A percentile compares a stretch with the other conserved stretches of the same genome.
Evolutionary conservation across 2,329 filamentous ascomycete genomes (phyloP).

Genomic region (Aspergillus phoenicis): DNA sequence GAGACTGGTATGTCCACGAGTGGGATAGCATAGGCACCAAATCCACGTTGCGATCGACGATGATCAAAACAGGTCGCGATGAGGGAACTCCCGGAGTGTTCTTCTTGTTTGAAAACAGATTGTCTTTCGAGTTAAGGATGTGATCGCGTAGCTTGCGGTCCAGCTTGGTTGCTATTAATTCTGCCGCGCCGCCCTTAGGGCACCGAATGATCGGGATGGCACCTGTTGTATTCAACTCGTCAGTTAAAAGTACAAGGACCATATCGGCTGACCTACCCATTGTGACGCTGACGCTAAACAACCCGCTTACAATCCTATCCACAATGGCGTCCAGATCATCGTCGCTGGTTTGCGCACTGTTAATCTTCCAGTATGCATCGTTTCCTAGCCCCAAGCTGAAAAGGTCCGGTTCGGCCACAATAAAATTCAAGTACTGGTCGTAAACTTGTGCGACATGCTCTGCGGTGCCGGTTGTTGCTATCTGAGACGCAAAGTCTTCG

Average conservation of each 20-base stretch:
- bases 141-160: slow-evolving; percentile 96
- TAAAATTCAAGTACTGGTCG: slow-evolving; percentile 97
- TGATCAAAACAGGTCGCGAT: slow-evolving; percentile 83
- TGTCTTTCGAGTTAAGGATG: slow-evolving; percentile 96
- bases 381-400: slow-evolving; percentile 94
- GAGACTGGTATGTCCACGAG: slow-evolving; percentile 86
- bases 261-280: slow-evolving; percentile 67
- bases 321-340: slow-evolving; percentile 84
- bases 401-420: slow-evolving; percentile 91
- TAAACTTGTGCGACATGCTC: slow-evolving; percentile 91
- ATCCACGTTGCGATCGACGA: slow-evolving; percentile 94
- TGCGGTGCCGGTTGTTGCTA: slow-evolving; percentile 78
- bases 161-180: slow-evolving; percentile 90
- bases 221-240: slow-evolving; percentile 52
- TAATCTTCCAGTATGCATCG: slow-evolving; percentile 93
- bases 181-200: slow-evolving; percentile 87
- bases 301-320: slow-evolving; percentile 87
- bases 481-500: slow-evolving; percentile 91
- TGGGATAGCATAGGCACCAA: slow-evolving; percentile 98
- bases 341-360: slow-evolving; percentile 87
- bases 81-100: slow-evolving; percentile 66
- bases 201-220: slow-evolving; percentile 94
- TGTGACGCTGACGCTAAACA: slow-evolving; percentile 98
- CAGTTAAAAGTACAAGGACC: neutral
- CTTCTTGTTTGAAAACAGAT: slow-evolving; percentile 78